Evolutionary conservation across 805 yeast genomes (phyloP).

Genomic region (Myxozyma neglecta): DNA sequence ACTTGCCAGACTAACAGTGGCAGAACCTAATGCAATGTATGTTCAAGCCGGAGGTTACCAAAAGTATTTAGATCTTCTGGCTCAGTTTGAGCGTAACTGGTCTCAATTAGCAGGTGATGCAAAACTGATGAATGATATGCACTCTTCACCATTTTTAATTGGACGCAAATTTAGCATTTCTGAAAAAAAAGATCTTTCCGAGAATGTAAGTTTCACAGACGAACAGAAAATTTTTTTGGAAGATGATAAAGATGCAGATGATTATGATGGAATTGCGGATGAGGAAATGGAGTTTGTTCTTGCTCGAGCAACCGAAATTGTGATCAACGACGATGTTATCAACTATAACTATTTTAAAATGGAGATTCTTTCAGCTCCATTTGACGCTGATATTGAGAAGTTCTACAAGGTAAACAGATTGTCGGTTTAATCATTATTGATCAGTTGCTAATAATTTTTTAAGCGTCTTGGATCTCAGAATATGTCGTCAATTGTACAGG

Average conservation of each 20-base stretch:
- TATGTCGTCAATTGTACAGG: slow-evolving; percentile 37
- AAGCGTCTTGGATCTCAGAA: slow-evolving; percentile 37
- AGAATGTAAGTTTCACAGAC: background rate
- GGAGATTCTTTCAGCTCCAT: slow-evolving; percentile 41
- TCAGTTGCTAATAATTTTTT: background rate
- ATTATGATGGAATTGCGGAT: slow-evolving; percentile 17
- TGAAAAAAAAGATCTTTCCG: slow-evolving; percentile 30
- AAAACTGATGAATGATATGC: slow-evolving; percentile 35
- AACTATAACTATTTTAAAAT: slow-evolving; percentile 41
- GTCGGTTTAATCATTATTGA: background rate
- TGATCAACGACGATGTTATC: slow-evolving; percentile 43
- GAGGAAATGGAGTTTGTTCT: slow-evolving; percentile 31
- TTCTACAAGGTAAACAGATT: slow-evolving; percentile 33
- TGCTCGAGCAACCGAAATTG: slow-evolving; percentile 36
- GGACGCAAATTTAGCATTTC: slow-evolving; percentile 35
- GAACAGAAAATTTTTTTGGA: slow-evolving; percentile 24
- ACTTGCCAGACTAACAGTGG: slow-evolving; percentile 35
- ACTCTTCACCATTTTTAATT: slow-evolving; percentile 36
- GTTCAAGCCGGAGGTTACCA: slow-evolving; percentile 32
- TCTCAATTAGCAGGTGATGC: slow-evolving; percentile 17
- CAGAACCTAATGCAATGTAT: slow-evolving; percentile 35
- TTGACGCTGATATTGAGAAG: slow-evolving; percentile 37
- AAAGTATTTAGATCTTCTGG: slow-evolving; percentile 35
- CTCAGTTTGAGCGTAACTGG: slow-evolving; percentile 34
- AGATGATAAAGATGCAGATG: slow-evolving; percentile 14